Evolutionary conservation across 805 yeast species (phyloP).

Genomic region (Phaffomyces opuntiae): DNA sequence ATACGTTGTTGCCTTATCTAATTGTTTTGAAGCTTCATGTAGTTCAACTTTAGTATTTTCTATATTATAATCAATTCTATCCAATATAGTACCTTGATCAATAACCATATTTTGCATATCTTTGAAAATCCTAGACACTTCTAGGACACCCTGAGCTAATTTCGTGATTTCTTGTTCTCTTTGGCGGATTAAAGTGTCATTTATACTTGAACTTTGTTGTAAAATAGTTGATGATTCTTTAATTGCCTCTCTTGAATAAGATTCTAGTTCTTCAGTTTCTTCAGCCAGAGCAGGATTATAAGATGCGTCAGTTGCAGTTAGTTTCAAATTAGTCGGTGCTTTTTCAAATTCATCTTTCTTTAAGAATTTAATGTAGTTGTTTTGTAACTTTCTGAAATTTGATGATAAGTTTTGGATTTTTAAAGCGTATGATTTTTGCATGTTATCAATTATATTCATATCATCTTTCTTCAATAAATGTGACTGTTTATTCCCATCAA

Average conservation of each 20-base stretch:
- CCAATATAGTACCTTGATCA: slow-evolving; percentile 92
- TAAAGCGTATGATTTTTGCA: slow-evolving; percentile 78
- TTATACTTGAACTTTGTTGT: slow-evolving; percentile 27
- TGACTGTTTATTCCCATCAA: slow-evolving; percentile 35
- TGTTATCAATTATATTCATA: slow-evolving; percentile 62
- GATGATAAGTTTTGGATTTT: slow-evolving; percentile 76
- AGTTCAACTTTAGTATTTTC: slow-evolving; percentile 73
- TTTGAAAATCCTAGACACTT: slow-evolving; percentile 85
- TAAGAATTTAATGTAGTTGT: slow-evolving; percentile 77
- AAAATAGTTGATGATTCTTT: slow-evolving; percentile 37
- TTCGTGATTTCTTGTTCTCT: slow-evolving; percentile 87
- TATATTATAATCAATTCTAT: slow-evolving; percentile 88
- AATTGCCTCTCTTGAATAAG: slow-evolving; percentile 47
- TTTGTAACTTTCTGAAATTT: slow-evolving; percentile 78
- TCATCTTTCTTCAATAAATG: slow-evolving; percentile 34
- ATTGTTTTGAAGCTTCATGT: slow-evolving; percentile 69
- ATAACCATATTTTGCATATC: slow-evolving; percentile 88
- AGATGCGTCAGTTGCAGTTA: slow-evolving; percentile 3
- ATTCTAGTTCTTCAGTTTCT: slow-evolving; percentile 36
- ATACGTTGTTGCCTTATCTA: slow-evolving; percentile 67
- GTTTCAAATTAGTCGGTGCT: slow-evolving; percentile 20
- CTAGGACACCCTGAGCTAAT: slow-evolving; percentile 90
- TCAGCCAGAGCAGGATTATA: slow-evolving; percentile 26
- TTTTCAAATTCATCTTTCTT: slow-evolving; percentile 70
- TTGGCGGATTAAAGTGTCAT: slow-evolving; percentile 46